Evolutionary conservation across 2,329 filamentous ascomycete species (phyloP).

Genomic region (Fusarium metavorans): DNA sequence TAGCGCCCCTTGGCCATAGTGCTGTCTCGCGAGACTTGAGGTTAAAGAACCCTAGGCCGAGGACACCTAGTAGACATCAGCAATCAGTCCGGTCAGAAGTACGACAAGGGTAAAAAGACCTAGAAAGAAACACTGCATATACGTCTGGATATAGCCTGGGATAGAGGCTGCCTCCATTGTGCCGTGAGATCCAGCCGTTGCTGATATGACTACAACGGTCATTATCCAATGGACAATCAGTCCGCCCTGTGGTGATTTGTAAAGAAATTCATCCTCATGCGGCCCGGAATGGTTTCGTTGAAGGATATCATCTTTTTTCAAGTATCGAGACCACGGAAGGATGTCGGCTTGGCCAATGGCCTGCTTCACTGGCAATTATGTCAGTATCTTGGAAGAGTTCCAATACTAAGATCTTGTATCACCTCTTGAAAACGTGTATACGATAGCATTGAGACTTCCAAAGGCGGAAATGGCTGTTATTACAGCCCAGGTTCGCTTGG

Average conservation of each 20-base stretch:
- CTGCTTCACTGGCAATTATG: not conserved
- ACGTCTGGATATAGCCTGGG: conserved; percentile 9
- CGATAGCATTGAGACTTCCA: conserved; percentile 7
- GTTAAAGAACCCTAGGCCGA: not conserved
- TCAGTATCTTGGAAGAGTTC: not conserved
- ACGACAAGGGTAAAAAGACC: not conserved
- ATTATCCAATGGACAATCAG: conserved; percentile 4
- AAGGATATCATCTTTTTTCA: not conserved
- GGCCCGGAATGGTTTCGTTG: not conserved
- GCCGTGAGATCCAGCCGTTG: not conserved
- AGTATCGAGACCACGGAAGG: conserved; percentile 2
- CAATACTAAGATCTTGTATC: fast-evolving
- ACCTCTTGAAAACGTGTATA: conserved; percentile 6
- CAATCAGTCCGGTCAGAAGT: no score
- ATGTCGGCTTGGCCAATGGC: not conserved
- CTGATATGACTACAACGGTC: not conserved
- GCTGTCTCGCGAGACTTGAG: not conserved
- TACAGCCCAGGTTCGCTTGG: not conserved
- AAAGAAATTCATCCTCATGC: not conserved
- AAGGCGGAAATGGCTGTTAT: conserved; percentile 5
- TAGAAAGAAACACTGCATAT: conserved; percentile 7
- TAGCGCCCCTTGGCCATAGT: not conserved
- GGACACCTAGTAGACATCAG: not conserved
- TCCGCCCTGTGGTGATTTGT: conserved; percentile 1
- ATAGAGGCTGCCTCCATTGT: not conserved